Evolutionary conservation across 225 moss, liverwort and hornwort genomes (phyloP), one percentile per base, ranked within the genome.

Genomic region (Ulota crispa): DNA sequence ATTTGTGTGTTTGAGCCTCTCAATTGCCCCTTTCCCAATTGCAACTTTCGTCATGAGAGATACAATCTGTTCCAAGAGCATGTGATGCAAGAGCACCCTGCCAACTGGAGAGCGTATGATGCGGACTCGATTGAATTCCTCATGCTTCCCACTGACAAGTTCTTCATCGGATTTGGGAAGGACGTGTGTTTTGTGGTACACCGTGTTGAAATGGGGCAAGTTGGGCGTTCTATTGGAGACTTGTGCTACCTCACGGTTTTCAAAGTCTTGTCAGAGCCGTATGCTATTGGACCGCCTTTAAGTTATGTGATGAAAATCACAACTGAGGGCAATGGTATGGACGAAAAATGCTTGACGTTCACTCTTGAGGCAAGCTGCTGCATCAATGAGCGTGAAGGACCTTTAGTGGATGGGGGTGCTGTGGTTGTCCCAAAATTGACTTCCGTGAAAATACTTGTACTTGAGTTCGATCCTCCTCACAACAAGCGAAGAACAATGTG

Each of bases 1-100:
- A 70, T 64, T 10, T 93, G 93, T 55, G 11, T 52, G 28, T 91
- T 72, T 73, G 87, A 83, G 37, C 87, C 92, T 31, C 64, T 90
- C 13, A 77, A 43, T 30, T 89, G 89, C 62, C 92, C 87, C 24
- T 76, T 88, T 64, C 60, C 81, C 1, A 41, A 55, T 53, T 90
- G 90, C 64, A 50, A 15, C 63, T 84, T 82, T n/a, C 70, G 59
- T 7, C n/a, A 62, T 7, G 61, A 65, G 8, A 30, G 24, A 6
- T 89, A 83, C 67, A 64, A 67, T 9, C 62, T 71, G 8, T 79
- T 83, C 34, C 69, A 84, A 65, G 74, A 68, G 12, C 89, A 89
- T 36, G 76, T 81, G 71, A 59, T 27, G 28, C 20, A 18, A 10
- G 32, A 5, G 1, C 89, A 89, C 41, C 72, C 81, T 24, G 47